phyloP scores from a whole-genome alignment of 2,329 filamentous ascomycete genomes.

The Berkeleyomyces basicola region DNA sequence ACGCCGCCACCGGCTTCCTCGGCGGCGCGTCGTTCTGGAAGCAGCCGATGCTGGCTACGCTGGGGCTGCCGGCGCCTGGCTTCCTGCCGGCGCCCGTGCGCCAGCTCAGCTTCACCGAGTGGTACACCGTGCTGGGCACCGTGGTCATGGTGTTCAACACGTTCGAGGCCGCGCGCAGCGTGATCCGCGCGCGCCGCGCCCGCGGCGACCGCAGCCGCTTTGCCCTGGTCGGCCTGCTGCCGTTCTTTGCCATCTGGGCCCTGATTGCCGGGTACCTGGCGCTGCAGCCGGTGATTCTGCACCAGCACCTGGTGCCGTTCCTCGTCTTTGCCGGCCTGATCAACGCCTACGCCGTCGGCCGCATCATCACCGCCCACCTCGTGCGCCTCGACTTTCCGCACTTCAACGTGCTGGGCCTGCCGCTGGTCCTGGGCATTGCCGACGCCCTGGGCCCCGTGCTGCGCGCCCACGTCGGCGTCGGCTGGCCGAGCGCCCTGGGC shows the following conservation, averaged over 20 bases:
- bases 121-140: conserved; percentile 78
- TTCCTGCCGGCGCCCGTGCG: conserved; percentile 37
- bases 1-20: conserved; percentile 64
- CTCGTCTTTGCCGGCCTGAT: conserved; percentile 73
- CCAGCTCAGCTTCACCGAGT: conserved; percentile 72
- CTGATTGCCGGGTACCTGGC: conserved; percentile 64
- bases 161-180: conserved; percentile 60
- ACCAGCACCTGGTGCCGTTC: conserved; percentile 76
- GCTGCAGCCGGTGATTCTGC: conserved; percentile 69
- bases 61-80: conserved; percentile 45
- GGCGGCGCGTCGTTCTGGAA: conserved; percentile 92
- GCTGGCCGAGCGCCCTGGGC: conserved; percentile 64
- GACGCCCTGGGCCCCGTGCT: conserved; percentile 64
- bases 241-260: conserved; percentile 63
- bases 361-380: conserved; percentile 90
- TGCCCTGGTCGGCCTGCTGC: conserved; percentile 67
- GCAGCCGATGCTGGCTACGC: conserved; percentile 53
- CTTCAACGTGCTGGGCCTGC: conserved; percentile 68
- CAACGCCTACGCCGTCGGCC: conserved; percentile 88
- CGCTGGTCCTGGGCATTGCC: conserved; percentile 59
- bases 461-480: conserved; percentile 40
- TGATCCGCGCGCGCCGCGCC: conserved; percentile 62
- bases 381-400: conserved; percentile 80
- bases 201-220: conserved; percentile 55
- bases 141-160: conserved; percentile 77